A percentile compares a stretch with the other conserved stretches of the same genome.
phyloP scores from a whole-genome alignment of 2,329 filamentous ascomycete species.

The Alternaria longipes region DNA sequence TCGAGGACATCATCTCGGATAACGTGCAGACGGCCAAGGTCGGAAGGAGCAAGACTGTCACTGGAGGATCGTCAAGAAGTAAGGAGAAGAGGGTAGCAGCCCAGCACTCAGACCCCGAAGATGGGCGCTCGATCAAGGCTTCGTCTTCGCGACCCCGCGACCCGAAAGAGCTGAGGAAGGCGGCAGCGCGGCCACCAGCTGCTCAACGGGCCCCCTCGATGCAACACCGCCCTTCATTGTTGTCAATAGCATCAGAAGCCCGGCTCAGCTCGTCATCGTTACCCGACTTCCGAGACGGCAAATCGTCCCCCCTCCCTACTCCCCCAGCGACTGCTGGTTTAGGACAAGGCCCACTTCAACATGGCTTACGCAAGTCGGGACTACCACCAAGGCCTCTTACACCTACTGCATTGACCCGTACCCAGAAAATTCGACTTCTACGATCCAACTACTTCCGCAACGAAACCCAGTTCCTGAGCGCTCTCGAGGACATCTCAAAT shows the following conservation, averaged over 20 bases:
- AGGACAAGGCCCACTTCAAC: conserved; percentile 46
- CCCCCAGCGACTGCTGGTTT: conserved; percentile 54
- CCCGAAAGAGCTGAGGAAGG: conserved; percentile 42
- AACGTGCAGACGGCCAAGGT: conserved; percentile 65
- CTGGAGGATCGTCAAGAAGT: conserved; percentile 53
- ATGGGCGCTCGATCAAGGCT: conserved; percentile 49
- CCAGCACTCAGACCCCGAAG: conserved; percentile 50
- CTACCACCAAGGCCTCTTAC: conserved; percentile 64
- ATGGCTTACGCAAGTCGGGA: conserved; percentile 61
- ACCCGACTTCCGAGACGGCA: conserved; percentile 67
- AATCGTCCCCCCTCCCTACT: conserved; percentile 48
- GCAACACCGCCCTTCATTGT: conserved; percentile 57
- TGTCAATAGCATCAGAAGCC: conserved; percentile 67
- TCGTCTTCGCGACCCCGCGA: conserved; percentile 44
- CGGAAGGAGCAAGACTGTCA: conserved; percentile 75
- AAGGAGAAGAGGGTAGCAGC: conserved; percentile 54
- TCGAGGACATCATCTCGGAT: conserved; percentile 70
- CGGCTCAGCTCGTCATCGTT: conserved; percentile 74
- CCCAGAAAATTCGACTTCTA: conserved; percentile 76
- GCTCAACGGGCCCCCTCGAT: conserved; percentile 36
- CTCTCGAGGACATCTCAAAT: conserved; percentile 84
- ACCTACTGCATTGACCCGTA: conserved; percentile 68
- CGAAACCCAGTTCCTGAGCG: conserved; percentile 81
- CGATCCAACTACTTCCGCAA: conserved; percentile 85
- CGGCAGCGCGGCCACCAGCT: conserved; percentile 35